Evolutionary conservation across 306 rosid genomes (phyloP).

Genomic region (Senna tora): DNA sequence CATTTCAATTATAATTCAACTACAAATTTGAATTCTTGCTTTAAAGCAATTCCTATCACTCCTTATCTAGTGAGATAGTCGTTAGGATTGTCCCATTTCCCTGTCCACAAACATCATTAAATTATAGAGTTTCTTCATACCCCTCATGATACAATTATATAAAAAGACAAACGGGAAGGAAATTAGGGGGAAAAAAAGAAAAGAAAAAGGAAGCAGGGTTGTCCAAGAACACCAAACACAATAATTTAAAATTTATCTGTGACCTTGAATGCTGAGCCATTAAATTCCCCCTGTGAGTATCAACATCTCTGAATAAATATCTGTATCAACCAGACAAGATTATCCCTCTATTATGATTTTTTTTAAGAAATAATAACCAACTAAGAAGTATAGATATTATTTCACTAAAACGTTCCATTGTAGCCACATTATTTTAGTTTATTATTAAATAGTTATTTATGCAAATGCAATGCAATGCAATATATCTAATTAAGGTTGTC

Average conservation of each 20-base stretch:
- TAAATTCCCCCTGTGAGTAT: background rate
- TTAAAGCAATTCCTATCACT: too few relatives aligned
- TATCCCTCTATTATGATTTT: background rate
- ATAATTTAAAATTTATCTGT: background rate
- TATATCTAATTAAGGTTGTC: too few relatives aligned
- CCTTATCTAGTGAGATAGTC: background rate
- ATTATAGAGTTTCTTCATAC: background rate
- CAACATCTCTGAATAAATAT: background rate
- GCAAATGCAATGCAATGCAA: background rate
- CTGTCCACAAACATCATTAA: too few relatives aligned
- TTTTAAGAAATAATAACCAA: too few relatives aligned
- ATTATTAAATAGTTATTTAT: too few relatives aligned
- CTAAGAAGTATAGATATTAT: too few relatives aligned
- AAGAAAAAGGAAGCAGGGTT: background rate
- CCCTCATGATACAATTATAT: background rate
- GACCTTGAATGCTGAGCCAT: background rate
- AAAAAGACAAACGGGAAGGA: background rate
- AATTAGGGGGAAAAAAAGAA: too few relatives aligned
- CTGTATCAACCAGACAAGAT: background rate
- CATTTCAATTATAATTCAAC: too few relatives aligned
- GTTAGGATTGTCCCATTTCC: background rate
- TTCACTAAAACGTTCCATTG: background rate
- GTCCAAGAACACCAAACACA: background rate
- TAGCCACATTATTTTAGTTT: background rate
- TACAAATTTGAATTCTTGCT: too few relatives aligned